Evolutionary conservation across 2,329 filamentous ascomycete species (phyloP).

Genomic region (Paracamarosporium sp.): DNA sequence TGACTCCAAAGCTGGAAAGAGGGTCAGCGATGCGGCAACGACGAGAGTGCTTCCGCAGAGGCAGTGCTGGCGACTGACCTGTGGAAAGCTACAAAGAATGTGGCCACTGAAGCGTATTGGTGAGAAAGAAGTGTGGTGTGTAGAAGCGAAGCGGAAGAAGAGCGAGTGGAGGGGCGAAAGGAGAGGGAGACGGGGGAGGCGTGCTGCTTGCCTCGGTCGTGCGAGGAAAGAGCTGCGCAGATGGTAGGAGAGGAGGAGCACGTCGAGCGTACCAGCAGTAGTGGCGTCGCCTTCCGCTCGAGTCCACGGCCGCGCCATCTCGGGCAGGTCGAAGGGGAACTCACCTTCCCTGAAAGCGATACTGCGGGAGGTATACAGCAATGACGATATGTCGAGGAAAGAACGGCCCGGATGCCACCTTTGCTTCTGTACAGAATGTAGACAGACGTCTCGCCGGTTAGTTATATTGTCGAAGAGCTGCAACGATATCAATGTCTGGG

Average conservation of each 20-base stretch:
- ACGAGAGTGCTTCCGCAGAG: conserved; percentile 1
- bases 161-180: conserved; percentile 19
- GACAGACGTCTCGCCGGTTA: conserved; percentile 21
- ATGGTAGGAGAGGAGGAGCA: conserved; percentile 21
- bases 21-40: background rate
- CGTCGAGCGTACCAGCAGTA: conserved; percentile 18
- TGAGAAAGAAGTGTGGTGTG: conserved; percentile 48
- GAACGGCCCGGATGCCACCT: conserved; percentile 7
- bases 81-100: conserved; percentile 54
- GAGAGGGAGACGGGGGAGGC: background rate
- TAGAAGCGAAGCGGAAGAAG: conserved; percentile 27
- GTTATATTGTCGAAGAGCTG: conserved; percentile 42
- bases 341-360: conserved; percentile 28
- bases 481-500: conserved; percentile 42
- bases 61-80: conserved; percentile 33
- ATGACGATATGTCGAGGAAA: conserved; percentile 10
- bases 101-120: conserved; percentile 51
- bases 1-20: conserved; percentile 48
- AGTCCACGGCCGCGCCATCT: conserved; percentile 18
- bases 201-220: conserved; percentile 28
- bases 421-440: background rate
- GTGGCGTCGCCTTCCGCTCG: conserved; percentile 26
- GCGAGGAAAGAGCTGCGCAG: conserved; percentile 36
- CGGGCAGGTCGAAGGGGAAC: conserved; percentile 16
- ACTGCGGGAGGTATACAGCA: conserved; percentile 20